Base-by-base conservation (phyloP, 768 basidiomycete genomes). In the Amanita phalloides region DNA sequence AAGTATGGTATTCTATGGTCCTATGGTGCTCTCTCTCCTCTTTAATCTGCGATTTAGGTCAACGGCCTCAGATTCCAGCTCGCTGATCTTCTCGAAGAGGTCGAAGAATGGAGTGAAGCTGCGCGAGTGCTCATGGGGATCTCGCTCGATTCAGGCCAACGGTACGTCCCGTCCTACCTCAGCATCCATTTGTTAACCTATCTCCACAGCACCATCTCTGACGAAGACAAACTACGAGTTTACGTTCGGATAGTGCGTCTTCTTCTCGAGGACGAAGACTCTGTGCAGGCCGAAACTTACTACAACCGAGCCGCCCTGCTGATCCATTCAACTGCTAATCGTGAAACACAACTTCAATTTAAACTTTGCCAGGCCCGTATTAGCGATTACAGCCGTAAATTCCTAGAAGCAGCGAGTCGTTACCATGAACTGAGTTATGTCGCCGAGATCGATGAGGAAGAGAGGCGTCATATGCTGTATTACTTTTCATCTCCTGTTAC, bases 351-450 rank as follows among this genome's bases (percentile, higher is more conserved):
- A 35, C 76, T 95, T 21, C 76, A 82, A 59, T 94, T 89, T 73
- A 95, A 93, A 67, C 78, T 94, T 23, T 92, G 86, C 59, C 90
- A 98, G 71, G 96, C 96, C 20, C 79, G 94, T 44, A 89, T 99
- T 62, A 87, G 85, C 56, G 96, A 99, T 61, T 95, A 90, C 59
- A 77, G 81, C 36, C 79, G 96, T 48, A 89, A 87, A 61, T 99
- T 99, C 68, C 70, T 94, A 39, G 96, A 99, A 64, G 96, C 96
- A 17, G 92, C 93, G 1, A 82, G 81, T 61, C 77, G 87, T 46
- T 99, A 98, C 64, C 94, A 98, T 59, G 95, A 98, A 66, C 71
- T 99, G 26, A 93, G 90, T 57, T 95, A 87, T 69, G 83, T 89
- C 5, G 80, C 82, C 6, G 88, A 89, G 57, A 88, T 99, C 42